Evolutionary conservation across 148 eudicot genomes (phyloP).

Genomic region (Camellia japonica): DNA sequence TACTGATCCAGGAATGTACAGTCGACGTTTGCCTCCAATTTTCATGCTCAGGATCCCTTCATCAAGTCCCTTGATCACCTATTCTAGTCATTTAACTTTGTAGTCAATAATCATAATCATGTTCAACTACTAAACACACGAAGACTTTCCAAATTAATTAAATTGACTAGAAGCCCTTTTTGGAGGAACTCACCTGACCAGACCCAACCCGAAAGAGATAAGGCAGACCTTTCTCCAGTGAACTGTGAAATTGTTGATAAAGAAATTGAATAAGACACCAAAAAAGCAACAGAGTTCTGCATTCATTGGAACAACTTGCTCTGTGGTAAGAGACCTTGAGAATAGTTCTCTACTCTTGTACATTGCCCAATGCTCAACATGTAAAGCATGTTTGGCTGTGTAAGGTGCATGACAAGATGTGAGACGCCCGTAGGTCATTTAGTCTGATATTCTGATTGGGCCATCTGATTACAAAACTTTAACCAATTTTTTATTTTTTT

Average conservation of each 20-base stretch:
- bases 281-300: slow-evolving; percentile 6
- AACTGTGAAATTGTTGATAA: slow-evolving; percentile 45
- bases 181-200: slow-evolving; percentile 67
- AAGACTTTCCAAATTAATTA: not conserved
- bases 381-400: not conserved
- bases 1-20: slow-evolving; percentile 94
- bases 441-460: not conserved
- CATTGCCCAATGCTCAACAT: not conserved
- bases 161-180: not conserved
- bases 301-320: not conserved
- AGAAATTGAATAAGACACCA: not conserved
- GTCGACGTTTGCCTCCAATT: slow-evolving; percentile 87
- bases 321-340: not conserved
- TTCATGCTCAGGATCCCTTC: slow-evolving; percentile 95
- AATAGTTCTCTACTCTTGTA: not conserved
- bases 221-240: slow-evolving; percentile 76
- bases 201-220: slow-evolving; percentile 94
- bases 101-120: not conserved
- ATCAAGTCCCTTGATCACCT: slow-evolving; percentile 98
- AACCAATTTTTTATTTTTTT: not conserved
- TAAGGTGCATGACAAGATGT: not conserved
- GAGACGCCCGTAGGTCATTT: not conserved
- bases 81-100: slow-evolving; percentile 18
- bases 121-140: no score
- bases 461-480: not conserved